Conservation (phyloP, 2,329 filamentous ascomycete species). For the Metarhizium guizhouense region DNA sequence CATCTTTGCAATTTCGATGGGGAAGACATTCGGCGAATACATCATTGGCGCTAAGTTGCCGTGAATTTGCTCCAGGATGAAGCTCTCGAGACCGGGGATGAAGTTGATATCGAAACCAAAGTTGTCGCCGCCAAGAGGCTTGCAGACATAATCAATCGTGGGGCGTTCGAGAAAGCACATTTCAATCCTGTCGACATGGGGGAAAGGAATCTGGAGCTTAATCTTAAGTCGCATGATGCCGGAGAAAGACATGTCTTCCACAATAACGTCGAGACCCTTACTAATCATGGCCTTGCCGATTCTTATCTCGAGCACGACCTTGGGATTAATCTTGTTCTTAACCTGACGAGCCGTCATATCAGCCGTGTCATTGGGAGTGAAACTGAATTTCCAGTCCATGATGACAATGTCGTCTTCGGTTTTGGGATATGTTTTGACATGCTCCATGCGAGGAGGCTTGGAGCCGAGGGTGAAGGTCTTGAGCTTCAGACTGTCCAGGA, state of each 20-base stretch:
- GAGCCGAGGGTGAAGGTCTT: slow-evolving; percentile 90
- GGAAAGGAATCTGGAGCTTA: slow-evolving; percentile 93
- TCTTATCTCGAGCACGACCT: slow-evolving; percentile 88
- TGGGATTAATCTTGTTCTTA: slow-evolving; percentile 94
- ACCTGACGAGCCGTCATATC: slow-evolving; percentile 87
- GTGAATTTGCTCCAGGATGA: slow-evolving; percentile 95
- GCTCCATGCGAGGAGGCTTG: slow-evolving; percentile 91
- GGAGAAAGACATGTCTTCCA: slow-evolving; percentile 94
- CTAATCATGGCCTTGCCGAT: slow-evolving; percentile 94
- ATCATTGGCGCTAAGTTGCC: slow-evolving; percentile 92
- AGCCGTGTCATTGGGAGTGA: slow-evolving; percentile 87
- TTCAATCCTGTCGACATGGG: slow-evolving; percentile 88
- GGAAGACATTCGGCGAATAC: slow-evolving; percentile 96
- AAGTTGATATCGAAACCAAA: slow-evolving; percentile 99
- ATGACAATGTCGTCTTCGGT: slow-evolving; percentile 90
- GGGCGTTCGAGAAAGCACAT: slow-evolving; percentile 90
- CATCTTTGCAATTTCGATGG: slow-evolving; percentile 98
- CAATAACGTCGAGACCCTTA: slow-evolving; percentile 94
- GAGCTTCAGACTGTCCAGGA: slow-evolving; percentile 87
- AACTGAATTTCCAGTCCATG: slow-evolving; percentile 99
- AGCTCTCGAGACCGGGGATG: slow-evolving; percentile 84
- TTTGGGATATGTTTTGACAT: slow-evolving; percentile 96
- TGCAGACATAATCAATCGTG: slow-evolving; percentile 93
- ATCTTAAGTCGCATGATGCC: slow-evolving; percentile 96
- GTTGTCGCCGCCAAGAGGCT: slow-evolving; percentile 88